phyloP scores from a whole-genome alignment of 164 flowering plant species.

The Brasenia schreberi region DNA sequence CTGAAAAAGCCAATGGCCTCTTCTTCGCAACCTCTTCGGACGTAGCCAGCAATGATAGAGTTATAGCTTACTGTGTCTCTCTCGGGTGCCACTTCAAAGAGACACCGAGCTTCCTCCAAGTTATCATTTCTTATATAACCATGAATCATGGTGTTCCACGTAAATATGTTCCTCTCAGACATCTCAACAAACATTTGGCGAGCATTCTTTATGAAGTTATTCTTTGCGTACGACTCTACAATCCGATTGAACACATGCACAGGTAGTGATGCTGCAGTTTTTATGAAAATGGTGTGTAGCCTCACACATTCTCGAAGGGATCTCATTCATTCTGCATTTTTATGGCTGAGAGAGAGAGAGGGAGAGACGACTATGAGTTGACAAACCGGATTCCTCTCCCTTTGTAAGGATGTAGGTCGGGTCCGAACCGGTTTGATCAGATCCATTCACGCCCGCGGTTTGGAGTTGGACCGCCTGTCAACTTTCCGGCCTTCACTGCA shows the following conservation, averaged over 20 bases:
- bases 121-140: slow-evolving; percentile 34
- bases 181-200: slow-evolving; percentile 61
- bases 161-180: slow-evolving; percentile 65
- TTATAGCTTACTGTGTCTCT: slow-evolving; percentile 71
- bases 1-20: slow-evolving; percentile 34
- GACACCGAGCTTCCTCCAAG: slow-evolving; percentile 26
- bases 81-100: slow-evolving; percentile 41
- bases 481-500: too few species aligned
- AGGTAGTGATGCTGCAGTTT: slow-evolving; percentile 22
- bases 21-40: slow-evolving; percentile 26
- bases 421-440: too few species aligned
- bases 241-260: slow-evolving; percentile 40
- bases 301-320: slow-evolving; percentile 28
- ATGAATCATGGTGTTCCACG: slow-evolving; percentile 67
- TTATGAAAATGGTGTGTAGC: slow-evolving; percentile 28
- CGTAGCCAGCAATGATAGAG: slow-evolving; percentile 54
- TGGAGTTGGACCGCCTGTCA: too few species aligned
- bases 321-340: slow-evolving; percentile 1
- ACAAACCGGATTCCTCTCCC: too few species aligned
- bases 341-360: background rate
- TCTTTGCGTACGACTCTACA: slow-evolving; percentile 33
- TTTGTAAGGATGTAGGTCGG: too few species aligned
- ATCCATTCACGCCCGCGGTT: too few species aligned
- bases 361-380: too few species aligned
- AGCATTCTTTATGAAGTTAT: slow-evolving; percentile 30